These are phyloP conservation scores for Apiospora rasikravindrae DNA, from an alignment of 2,329 filamentous ascomycete genomes.

Conservation along the genomic window DNA sequence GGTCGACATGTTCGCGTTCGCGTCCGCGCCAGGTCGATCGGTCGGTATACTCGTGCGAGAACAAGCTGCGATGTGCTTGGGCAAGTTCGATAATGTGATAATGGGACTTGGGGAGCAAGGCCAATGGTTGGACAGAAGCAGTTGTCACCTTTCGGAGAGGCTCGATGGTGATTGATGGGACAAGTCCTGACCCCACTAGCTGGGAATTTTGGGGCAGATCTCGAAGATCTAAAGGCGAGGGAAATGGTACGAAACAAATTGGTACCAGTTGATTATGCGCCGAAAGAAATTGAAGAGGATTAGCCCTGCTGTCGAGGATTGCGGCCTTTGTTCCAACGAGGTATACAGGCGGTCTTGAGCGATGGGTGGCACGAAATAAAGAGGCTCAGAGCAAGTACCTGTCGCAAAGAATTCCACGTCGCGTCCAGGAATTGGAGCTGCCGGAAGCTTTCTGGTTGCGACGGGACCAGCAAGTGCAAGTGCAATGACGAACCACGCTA, in stretches of 20 bases:
- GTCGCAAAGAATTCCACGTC: slow-evolving; percentile 15
- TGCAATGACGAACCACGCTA: slow-evolving; percentile 3
- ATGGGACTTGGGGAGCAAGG: background rate
- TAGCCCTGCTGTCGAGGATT: background rate
- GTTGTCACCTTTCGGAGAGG: background rate
- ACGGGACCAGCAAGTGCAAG: slow-evolving; percentile 7
- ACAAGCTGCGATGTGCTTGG: background rate
- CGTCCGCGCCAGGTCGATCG: background rate
- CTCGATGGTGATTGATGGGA: slow-evolving; percentile 13
- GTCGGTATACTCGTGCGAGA: background rate
- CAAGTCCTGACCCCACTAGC: slow-evolving; percentile 14
- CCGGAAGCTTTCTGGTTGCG: slow-evolving; percentile 9
- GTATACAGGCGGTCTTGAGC: background rate
- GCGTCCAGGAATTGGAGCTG: slow-evolving; percentile 14
- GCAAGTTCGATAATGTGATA: background rate
- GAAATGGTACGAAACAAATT: background rate
- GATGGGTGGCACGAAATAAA: background rate
- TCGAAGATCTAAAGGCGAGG: background rate
- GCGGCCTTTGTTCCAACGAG: background rate
- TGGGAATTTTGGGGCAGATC: slow-evolving; percentile 1
- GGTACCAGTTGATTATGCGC: background rate
- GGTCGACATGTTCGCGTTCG: slow-evolving; percentile 4
- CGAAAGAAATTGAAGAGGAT: background rate
- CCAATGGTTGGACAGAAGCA: slow-evolving; percentile 6
- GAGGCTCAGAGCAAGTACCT: slow-evolving; percentile 3